phyloP scores from a whole-genome alignment of 2,329 filamentous ascomycete species.

The Penicillium hordei region DNA sequence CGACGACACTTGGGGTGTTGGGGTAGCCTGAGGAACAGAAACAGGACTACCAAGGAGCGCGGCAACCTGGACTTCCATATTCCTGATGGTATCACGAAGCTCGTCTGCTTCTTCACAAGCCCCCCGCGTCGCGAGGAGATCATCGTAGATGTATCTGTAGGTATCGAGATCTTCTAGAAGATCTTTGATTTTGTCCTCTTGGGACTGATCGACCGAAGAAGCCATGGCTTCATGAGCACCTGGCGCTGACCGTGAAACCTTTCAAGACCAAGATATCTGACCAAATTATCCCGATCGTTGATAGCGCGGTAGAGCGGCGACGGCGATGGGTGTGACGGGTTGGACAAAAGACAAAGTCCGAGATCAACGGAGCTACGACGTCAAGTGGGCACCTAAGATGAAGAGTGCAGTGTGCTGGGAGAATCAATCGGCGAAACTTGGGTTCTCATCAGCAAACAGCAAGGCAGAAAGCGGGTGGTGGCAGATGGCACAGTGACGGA shows the following conservation, averaged over 20 bases:
- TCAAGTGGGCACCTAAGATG: background rate
- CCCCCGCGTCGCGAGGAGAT: constrained; percentile 29
- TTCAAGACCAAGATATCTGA: background rate
- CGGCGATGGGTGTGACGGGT: background rate
- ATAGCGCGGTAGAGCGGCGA: background rate
- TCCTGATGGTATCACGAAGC: constrained; percentile 26
- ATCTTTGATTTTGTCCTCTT: constrained; percentile 31
- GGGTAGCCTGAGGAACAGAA: background rate
- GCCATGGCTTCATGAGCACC: constrained; percentile 5
- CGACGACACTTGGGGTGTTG: background rate
- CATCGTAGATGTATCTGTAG: constrained; percentile 33
- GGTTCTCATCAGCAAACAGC: background rate
- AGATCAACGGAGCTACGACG: background rate
- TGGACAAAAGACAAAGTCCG: background rate
- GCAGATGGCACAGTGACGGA: background rate
- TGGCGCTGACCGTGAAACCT: background rate
- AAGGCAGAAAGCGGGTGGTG: background rate
- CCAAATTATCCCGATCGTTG: background rate
- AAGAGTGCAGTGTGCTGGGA: background rate
- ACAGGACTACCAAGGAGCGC: constrained; percentile 13
- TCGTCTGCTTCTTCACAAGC: constrained; percentile 30
- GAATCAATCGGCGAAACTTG: background rate
- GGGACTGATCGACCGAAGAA: constrained; percentile 17
- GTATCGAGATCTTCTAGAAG: constrained; percentile 36
- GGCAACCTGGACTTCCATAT: constrained; percentile 27